A percentile compares a stretch with the other conserved stretches of the same genome.
These are phyloP conservation scores for Garcia nutans DNA, from an alignment of 345 rosid genomes.

Conservation along the genomic window DNA sequence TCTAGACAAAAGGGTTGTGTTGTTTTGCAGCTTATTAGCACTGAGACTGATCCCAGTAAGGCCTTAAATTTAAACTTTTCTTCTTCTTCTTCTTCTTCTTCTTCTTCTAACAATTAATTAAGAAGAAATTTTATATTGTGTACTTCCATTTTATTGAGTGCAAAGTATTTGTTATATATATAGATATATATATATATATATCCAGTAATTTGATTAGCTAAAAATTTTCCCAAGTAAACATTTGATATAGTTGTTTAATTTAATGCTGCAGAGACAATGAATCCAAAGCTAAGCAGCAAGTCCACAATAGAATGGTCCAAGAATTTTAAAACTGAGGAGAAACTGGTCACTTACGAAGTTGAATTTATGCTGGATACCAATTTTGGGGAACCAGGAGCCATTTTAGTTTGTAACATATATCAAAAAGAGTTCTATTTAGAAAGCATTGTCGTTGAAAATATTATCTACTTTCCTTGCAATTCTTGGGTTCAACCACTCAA, in stretches of 20 bases:
- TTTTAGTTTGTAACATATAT: conserved; percentile 75
- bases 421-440: conserved; percentile 82
- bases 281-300: conserved; percentile 64
- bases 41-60: not conserved
- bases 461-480: conserved; percentile 83
- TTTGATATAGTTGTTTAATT: not conserved
- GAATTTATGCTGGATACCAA: conserved; percentile 67
- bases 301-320: conserved; percentile 80
- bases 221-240: too few species aligned
- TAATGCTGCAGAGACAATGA: not conserved
- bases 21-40: conserved; percentile 1
- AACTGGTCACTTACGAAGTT: conserved; percentile 45
- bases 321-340: conserved; percentile 63
- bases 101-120: too few species aligned
- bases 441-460: conserved; percentile 73
- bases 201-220: too few species aligned
- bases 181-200: too few species aligned
- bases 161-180: too few species aligned
- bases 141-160: too few species aligned
- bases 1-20: not conserved
- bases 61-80: too few species aligned
- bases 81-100: not conserved
- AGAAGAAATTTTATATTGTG: not conserved
- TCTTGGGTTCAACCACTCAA: conserved; percentile 94
- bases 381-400: conserved; percentile 84